Evolutionary conservation across 345 rosid genomes (phyloP), one percentile per base, ranked within the genome.

Genomic region (Euphorbia tirucalli): DNA sequence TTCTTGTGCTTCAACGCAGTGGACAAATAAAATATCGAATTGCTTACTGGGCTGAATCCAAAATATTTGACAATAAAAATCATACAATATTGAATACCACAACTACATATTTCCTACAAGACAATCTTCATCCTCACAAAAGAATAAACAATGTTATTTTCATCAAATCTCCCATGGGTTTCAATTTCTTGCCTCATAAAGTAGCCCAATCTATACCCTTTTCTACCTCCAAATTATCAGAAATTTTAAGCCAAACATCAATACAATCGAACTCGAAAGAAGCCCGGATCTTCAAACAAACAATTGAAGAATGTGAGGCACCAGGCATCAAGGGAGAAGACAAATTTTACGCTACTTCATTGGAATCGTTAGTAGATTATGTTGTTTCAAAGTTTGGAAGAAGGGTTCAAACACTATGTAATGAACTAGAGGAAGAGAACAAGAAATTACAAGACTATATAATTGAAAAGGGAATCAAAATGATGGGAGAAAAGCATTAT

Each of bases 301-400:
- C 59, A 22, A 35, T 69, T 2, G 8, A 39, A 32, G 52, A 63
- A 37, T 72, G 75, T 21, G 75, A 72, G 11, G n/a, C 22, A 3
- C 62, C 63, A 13, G 27, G 56, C 14, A 74, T 74, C n/a, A 32
- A 25, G 60, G 78, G 78, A 46, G 72, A 68, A 22, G 73, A 74
- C 24, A 74, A 74, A 46, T 57, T 31, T 22, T 74, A 73, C 37
- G 69, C 78, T 1, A 68, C 73, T 19, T 75, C 78, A 11, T 56
- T 75, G 5, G 78, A 75, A 41, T 61, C 78, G 0, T 27, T 75
- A 67, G 30, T 69, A 0, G 74, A 69, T 25, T 69, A 62, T 8
- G 35, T 48, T 3, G 19, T 41, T 10, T 11, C 63, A 8, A 62
- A 30, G 49, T 41, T 75, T 0, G 78, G 78, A 2, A 52, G 61